phyloP scores from a whole-genome alignment of 2,329 filamentous ascomycete species.

The Colletotrichum tamarilloi region DNA sequence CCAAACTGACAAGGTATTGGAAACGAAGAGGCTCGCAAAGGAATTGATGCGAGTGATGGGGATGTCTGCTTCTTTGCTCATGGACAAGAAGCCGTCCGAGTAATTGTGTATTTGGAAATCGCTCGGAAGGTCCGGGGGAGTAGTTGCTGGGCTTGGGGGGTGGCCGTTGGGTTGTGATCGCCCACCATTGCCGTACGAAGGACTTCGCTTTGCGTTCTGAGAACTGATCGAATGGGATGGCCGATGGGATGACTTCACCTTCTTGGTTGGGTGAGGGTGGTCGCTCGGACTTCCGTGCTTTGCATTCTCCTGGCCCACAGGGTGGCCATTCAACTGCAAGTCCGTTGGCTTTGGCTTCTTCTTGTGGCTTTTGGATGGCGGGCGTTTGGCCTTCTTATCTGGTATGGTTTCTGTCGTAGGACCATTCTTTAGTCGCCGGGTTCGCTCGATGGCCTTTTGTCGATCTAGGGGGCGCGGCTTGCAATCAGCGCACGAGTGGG shows the following conservation, averaged over 20 bases:
- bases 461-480: slow-evolving; percentile 80
- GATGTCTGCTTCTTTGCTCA: slow-evolving; percentile 74
- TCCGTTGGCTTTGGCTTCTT: slow-evolving; percentile 84
- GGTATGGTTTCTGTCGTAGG: slow-evolving; percentile 58
- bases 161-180: slow-evolving; percentile 67
- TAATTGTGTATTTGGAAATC: slow-evolving; percentile 75
- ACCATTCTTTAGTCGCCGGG: slow-evolving; percentile 67
- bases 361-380: slow-evolving; percentile 84
- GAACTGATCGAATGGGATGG: slow-evolving; percentile 80
- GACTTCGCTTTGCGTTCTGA: slow-evolving; percentile 72
- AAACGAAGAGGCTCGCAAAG: slow-evolving; percentile 80
- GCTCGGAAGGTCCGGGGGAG: slow-evolving; percentile 73
- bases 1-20: slow-evolving; percentile 82
- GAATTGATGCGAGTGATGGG: slow-evolving; percentile 77
- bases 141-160: slow-evolving; percentile 81
- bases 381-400: slow-evolving; percentile 80
- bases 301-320: slow-evolving; percentile 65
- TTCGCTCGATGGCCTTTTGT: slow-evolving; percentile 78
- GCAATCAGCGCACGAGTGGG: slow-evolving; percentile 92
- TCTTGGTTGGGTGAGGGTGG: slow-evolving; percentile 74
- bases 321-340: slow-evolving; percentile 74
- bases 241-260: slow-evolving; percentile 84
- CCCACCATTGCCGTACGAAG: slow-evolving; percentile 70
- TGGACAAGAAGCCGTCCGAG: slow-evolving; percentile 78
- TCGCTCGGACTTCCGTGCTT: slow-evolving; percentile 60